These are phyloP conservation scores for Pleurotus tuber-regium DNA, from an alignment of 768 basidiomycete species.

Conservation along the genomic window DNA sequence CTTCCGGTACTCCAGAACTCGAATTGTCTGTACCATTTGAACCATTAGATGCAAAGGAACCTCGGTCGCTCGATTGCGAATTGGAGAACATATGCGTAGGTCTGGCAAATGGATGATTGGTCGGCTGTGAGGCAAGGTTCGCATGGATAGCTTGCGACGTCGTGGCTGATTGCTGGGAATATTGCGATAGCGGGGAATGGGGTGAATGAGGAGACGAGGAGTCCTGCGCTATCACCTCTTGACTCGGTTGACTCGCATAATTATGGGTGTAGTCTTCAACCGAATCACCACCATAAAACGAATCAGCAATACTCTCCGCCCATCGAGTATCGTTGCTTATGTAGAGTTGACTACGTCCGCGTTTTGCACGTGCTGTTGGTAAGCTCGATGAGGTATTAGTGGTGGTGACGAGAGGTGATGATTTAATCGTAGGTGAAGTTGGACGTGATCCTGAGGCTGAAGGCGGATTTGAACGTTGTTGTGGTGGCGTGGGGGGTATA, in stretches of 20 bases:
- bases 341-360: conserved; percentile 3
- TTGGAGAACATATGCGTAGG: neutral
- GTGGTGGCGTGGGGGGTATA: neutral
- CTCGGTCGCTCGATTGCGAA: neutral
- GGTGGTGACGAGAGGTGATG: neutral
- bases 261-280: neutral
- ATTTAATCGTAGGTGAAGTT: neutral
- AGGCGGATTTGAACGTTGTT: neutral
- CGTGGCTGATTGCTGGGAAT: neutral
- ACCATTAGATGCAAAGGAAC: conserved; percentile 1
- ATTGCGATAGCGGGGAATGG: neutral
- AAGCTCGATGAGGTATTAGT: neutral
- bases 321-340: conserved; percentile 8
- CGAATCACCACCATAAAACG: neutral
- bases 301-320: conserved; percentile 7
- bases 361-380: neutral
- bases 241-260: neutral
- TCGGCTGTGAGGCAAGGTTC: neutral
- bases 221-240: neutral
- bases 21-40: conserved; percentile 3
- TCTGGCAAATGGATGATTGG: neutral
- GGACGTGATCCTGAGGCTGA: neutral
- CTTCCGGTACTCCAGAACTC: conserved; percentile 1
- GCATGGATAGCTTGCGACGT: neutral
- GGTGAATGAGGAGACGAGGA: neutral